A percentile compares a stretch with the other conserved stretches of the same genome.
Evolutionary conservation across 169 alveolate species (phyloP).

Genomic region (Cryptosporidium canis): DNA sequence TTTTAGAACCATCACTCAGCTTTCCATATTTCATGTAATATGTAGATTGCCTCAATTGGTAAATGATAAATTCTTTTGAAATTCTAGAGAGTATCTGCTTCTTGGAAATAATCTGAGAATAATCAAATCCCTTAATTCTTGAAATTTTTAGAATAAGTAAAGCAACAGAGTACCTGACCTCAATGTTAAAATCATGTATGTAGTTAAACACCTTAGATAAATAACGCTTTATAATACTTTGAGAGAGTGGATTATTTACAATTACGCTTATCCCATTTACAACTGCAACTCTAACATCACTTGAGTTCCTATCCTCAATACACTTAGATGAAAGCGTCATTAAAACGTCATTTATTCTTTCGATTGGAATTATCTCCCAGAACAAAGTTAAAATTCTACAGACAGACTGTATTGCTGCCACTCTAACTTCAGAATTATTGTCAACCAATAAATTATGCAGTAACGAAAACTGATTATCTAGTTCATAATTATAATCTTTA

Average conservation of each 20-base stretch:
- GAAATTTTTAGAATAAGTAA: slow-evolving; percentile 45
- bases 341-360: slow-evolving; percentile 34
- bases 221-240: not conserved
- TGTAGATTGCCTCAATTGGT: slow-evolving; percentile 31
- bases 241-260: slow-evolving; percentile 51
- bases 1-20: not conserved
- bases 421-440: slow-evolving; percentile 41
- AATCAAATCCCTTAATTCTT: slow-evolving; percentile 51
- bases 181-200: slow-evolving; percentile 31
- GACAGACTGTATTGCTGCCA: slow-evolving; percentile 40
- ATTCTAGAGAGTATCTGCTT: slow-evolving; percentile 59
- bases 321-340: not conserved
- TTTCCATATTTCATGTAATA: slow-evolving; percentile 14
- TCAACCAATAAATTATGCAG: slow-evolving; percentile 31
- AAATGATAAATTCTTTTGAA: slow-evolving; percentile 49
- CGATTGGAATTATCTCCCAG: slow-evolving; percentile 64
- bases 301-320: slow-evolving; percentile 21
- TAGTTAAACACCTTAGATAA: not conserved
- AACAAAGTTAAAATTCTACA: slow-evolving; percentile 47
- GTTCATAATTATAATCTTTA: slow-evolving; percentile 3
- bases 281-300: slow-evolving; percentile 32
- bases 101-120: slow-evolving; percentile 34
- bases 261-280: slow-evolving; percentile 23
- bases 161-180: slow-evolving; percentile 51
- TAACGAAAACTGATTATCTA: slow-evolving; percentile 30